phyloP scores from a whole-genome alignment of 2,329 filamentous ascomycete genomes.

The Penicillium concentricum region DNA sequence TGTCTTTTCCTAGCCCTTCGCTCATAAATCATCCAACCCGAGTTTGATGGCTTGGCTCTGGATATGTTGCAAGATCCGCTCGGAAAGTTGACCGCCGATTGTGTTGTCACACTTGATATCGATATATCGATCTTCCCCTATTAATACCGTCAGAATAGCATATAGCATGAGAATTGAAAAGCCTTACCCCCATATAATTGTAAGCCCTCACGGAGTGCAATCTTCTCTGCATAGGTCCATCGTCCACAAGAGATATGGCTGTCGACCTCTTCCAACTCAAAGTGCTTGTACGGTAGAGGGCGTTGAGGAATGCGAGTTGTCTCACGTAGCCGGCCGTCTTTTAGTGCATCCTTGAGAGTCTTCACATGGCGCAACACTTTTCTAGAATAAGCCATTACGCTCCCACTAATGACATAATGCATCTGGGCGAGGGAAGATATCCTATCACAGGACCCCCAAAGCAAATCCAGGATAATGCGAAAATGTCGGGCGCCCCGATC shows the following conservation, averaged over 20 bases:
- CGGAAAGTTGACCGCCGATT: not conserved
- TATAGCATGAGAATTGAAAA: not conserved
- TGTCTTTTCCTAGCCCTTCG: not conserved
- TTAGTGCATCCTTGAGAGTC: conserved; percentile 4
- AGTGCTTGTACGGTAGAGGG: not conserved
- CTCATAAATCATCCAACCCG: not conserved
- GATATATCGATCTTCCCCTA: conserved; percentile 1
- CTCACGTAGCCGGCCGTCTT: conserved; percentile 2
- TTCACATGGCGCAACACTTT: not conserved
- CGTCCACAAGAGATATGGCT: conserved; percentile 1
- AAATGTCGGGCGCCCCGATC: conserved; percentile 4
- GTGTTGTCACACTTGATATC: conserved; percentile 3
- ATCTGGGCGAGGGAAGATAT: not conserved
- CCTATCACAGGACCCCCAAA: conserved; percentile 6
- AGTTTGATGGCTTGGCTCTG: not conserved
- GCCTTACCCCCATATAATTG: not conserved
- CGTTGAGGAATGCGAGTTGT: not conserved
- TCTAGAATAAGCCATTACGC: not conserved
- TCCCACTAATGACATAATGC: not conserved
- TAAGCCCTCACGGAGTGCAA: not conserved
- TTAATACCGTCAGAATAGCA: not conserved
- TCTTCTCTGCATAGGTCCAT: not conserved
- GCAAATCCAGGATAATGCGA: conserved; percentile 8
- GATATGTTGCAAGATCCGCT: conserved; percentile 1
- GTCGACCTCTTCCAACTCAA: not conserved